Evolutionary conservation across 2,329 filamentous ascomycete genomes (phyloP), one percentile per base, ranked within the genome.

Genomic region (Pseudogymnoascus sp.): DNA sequence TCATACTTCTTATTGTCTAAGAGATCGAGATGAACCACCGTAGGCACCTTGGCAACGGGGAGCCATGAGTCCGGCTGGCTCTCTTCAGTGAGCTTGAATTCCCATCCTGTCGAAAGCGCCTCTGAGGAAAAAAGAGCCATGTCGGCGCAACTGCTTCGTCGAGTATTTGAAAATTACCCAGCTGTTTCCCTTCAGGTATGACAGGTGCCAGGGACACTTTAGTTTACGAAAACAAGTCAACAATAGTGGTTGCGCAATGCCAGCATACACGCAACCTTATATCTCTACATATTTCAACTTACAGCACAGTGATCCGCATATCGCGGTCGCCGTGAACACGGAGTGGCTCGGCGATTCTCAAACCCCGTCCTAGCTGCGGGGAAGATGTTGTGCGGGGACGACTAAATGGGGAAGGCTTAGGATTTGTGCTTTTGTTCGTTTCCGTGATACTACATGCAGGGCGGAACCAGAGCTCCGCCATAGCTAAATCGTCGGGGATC

Each of bases 1-100:
- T 46, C 42, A 46, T 46, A 46, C 42, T 46, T 46, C 42, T 46
- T n/a, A 46, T 62, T 34, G 18, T 56, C 36, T 14, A 64, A 25
- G 7, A 65, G 50, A 46, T 65, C 63, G 6, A 60, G 21, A 46
- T 65, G 53, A 28, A 63, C 56, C 21, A 5, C 16, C 44, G 63
- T 56, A 28, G 63, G 63, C 25, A 65, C 53, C 25, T 37, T 50
- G 11, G 63, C 60, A 4, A 61, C 62, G n/a, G 42, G 44, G 4
- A 61, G 46, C 42, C 42, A 46, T 8, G 42, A 46, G 1, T 46
- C 21, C 21, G 6, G 12, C 21, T 23, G 16, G 42, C 3, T 25
- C 42, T 23, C 42, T 25, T 46, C 42, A 2, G 42, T n/a, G 21
- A 25, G 11, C 21, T 46, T 46, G 8, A 46, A 46, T 16, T 46